Evolutionary conservation across 345 rosid species (phyloP), one percentile per base, ranked within the genome.

Genomic region (Salix udensis): DNA sequence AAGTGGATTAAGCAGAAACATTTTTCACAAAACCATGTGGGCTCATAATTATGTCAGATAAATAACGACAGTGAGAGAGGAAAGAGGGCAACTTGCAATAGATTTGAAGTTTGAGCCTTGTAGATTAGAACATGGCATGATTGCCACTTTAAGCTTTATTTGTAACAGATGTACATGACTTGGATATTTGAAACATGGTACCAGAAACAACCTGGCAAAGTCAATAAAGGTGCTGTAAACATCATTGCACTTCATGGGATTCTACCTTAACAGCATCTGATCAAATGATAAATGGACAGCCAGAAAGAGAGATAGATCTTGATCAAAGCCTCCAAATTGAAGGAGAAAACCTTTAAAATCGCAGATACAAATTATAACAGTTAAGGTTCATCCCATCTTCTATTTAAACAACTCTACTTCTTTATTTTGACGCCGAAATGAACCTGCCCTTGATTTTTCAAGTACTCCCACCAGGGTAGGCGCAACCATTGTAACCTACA

Each of bases 401-500:
- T 62, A 37, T 79, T 71, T 68, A 19, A 72, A 13, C 13, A 13
- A 7, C 28, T 70, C 34, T 28, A 4, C 15, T 66, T 19, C 61
- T 53, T 53, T 55, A 31, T 34, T 28, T 72, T 58, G 67, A 58
- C 4, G 5, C 7, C 26, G 5, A 15, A 24, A 61, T 65, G 39
- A 67, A 28, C n/a, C 67, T 61, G 61, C 46, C n/a, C 74, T 24
- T 21, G 70, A 7, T 67, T 42, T 79, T 78, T 87, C 84, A 87
- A 21, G 84, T 83, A 68, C 89, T 84, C 70, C 89, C 91, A 71
- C 94, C 87, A 4, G 91, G 88, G 78, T 90, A 90, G 5, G 77
- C 72, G 72, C 97, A 92, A 42, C 68, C 88, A 72, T 73, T 84
- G 62, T 90, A 92, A 79, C 94, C 97, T 92, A 65, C 46, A 78